A percentile compares a stretch with the other conserved stretches of the same genome.
Conservation (phyloP, 164 flowering plant species). For the Hamamelis virginiana region DNA sequence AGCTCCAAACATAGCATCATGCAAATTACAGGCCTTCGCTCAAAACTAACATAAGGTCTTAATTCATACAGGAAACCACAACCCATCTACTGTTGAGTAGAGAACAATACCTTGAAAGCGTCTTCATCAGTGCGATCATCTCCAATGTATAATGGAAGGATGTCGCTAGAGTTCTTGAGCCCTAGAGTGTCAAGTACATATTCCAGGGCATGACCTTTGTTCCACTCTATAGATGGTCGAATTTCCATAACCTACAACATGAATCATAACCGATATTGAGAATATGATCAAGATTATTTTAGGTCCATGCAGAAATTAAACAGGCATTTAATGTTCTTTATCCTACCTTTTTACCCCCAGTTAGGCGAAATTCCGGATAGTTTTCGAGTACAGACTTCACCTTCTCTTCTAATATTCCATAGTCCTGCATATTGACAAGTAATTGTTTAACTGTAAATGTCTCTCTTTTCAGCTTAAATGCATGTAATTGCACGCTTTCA, state of each 20-base stretch:
- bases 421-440: slow-evolving; percentile 23
- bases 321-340: neutral
- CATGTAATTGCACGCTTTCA: no score
- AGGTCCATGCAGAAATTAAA: neutral
- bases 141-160: slow-evolving; percentile 41
- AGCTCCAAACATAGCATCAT: no score
- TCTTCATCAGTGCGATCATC: slow-evolving; percentile 52
- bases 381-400: slow-evolving; percentile 29
- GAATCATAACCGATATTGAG: neutral
- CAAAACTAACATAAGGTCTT: no score
- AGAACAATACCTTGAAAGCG: slow-evolving; percentile 37
- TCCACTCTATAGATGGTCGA: slow-evolving; percentile 40
- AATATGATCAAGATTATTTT: neutral
- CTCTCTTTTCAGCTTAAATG: no score
- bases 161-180: slow-evolving; percentile 20
- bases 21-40: no score
- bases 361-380: slow-evolving; percentile 29
- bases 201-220: slow-evolving; percentile 46
- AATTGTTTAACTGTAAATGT: neutral
- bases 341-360: slow-evolving; percentile 36
- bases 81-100: neutral
- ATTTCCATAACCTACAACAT: slow-evolving; percentile 35
- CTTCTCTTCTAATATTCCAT: slow-evolving; percentile 20
- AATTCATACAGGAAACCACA: neutral
- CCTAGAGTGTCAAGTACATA: slow-evolving; percentile 38